A percentile compares a stretch with the other conserved stretches of the same genome.
Conservation (phyloP, 1,139 yeast species). For the Dujonia santamariae region DNA sequence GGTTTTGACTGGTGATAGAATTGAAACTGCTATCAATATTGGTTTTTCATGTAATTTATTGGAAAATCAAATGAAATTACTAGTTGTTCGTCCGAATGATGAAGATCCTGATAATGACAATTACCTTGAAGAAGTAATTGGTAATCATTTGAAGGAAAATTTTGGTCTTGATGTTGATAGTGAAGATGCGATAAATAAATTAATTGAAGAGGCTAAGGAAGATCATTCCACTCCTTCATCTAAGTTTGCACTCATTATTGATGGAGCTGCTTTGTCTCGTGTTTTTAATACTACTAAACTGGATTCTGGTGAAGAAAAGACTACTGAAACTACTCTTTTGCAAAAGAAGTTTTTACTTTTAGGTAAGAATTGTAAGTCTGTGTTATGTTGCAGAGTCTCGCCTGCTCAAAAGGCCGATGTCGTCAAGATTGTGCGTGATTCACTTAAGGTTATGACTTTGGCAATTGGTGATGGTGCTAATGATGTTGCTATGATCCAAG, state of each 20-base stretch:
- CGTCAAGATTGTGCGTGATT: slow-evolving; percentile 49
- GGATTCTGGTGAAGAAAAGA: slow-evolving; percentile 17
- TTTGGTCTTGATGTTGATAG: slow-evolving; percentile 32
- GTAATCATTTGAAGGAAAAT: slow-evolving; percentile 37
- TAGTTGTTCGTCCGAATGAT: slow-evolving; percentile 57
- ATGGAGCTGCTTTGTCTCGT: slow-evolving; percentile 51
- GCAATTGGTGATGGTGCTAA: slow-evolving; percentile 71
- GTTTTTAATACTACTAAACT: slow-evolving; percentile 30
- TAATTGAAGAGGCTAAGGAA: slow-evolving; percentile 37
- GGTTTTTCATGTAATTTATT: slow-evolving; percentile 93
- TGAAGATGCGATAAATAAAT: slow-evolving; percentile 21
- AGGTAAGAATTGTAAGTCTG: slow-evolving; percentile 60
- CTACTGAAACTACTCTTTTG: slow-evolving; percentile 13
- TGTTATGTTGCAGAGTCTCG: slow-evolving; percentile 62
- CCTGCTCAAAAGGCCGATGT: slow-evolving; percentile 63
- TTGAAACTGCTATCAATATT: slow-evolving; percentile 96
- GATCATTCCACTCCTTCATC: slow-evolving; percentile 53
- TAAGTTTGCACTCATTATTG: slow-evolving; percentile 50
- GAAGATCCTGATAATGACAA: slow-evolving; percentile 21
- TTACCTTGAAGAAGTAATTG: slow-evolving; percentile 32
- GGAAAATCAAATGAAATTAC: slow-evolving; percentile 80
- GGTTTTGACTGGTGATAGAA: slow-evolving; percentile 97
- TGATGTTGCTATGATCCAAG: slow-evolving; percentile 69
- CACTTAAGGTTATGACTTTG: slow-evolving; percentile 56
- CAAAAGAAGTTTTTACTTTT: slow-evolving; percentile 46